Evolutionary conservation across 768 basidiomycete species (phyloP).

Genomic region (Pulveroboletus sp.): DNA sequence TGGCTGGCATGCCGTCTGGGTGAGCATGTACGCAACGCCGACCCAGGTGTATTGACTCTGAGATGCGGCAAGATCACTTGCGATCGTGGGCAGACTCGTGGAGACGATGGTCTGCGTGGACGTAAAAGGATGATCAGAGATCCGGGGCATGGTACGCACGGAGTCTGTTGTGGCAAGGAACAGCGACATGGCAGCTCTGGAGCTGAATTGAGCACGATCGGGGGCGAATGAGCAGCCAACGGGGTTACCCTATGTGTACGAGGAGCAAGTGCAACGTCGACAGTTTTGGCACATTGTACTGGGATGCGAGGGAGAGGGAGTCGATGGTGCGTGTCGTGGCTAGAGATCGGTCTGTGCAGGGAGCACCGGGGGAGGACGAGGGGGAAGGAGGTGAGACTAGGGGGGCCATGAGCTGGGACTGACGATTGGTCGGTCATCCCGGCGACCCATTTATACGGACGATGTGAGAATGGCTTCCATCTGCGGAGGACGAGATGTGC

Average conservation of each 20-base stretch:
- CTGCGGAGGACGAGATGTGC: conserved; percentile 15
- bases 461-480: conserved; percentile 21
- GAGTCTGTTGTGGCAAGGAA: conserved; percentile 87
- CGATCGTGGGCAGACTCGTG: conserved; percentile 78
- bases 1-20: conserved; percentile 82
- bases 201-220: conserved; percentile 11
- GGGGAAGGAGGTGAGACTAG: conserved; percentile 6
- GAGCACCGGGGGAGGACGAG: conserved; percentile 3
- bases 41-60: conserved; percentile 82
- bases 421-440: conserved; percentile 3
- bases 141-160: conserved; percentile 38
- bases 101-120: conserved; percentile 62
- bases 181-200: conserved; percentile 70
- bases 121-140: conserved; percentile 3
- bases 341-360: conserved; percentile 20
- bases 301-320: conserved; percentile 21
- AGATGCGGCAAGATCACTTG: conserved; percentile 61
- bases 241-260: conserved; percentile 62
- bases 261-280: conserved; percentile 56
- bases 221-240: neutral
- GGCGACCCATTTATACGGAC: conserved; percentile 25
- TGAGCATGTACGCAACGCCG: conserved; percentile 78
- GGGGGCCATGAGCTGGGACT: conserved; percentile 16
- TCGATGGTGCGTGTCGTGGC: conserved; percentile 17
- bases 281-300: conserved; percentile 26